A percentile compares a stretch with the other conserved stretches of the same genome.
These are phyloP conservation scores for Cantharellus anzutake DNA, from an alignment of 768 basidiomycete genomes.

Conservation along the genomic window DNA sequence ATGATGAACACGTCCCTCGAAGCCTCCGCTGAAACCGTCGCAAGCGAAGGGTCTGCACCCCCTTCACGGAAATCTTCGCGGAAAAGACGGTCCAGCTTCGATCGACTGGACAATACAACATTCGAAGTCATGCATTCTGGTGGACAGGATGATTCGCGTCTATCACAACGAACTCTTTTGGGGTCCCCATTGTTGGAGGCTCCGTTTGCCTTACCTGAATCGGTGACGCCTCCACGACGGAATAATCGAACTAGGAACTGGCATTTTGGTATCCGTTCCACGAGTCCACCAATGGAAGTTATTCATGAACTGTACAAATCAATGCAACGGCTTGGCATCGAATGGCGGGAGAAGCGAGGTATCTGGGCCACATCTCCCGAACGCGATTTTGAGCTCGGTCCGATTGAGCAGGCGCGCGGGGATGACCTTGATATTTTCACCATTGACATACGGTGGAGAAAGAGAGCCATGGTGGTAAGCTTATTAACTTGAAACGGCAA, in stretches of 20 bases:
- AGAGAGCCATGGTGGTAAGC: constrained; percentile 81
- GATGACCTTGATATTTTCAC: constrained; percentile 49
- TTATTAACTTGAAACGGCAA: background rate
- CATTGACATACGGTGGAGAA: constrained; percentile 80
- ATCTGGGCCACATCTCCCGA: constrained; percentile 1
- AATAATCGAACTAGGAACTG: constrained; percentile 30
- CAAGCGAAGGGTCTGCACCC: too few species aligned
- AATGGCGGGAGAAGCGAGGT: constrained; percentile 86
- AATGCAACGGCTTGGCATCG: constrained; percentile 77
- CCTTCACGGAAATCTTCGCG: too few species aligned
- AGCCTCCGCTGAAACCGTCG: too few species aligned
- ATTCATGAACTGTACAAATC: constrained; percentile 98
- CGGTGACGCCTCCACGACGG: too few species aligned
- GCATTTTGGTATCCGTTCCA: constrained; percentile 95
- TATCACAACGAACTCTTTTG: too few species aligned
- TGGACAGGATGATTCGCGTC: too few species aligned
- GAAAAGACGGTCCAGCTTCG: too few species aligned
- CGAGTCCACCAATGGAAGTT: constrained; percentile 94
- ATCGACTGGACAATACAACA: too few species aligned
- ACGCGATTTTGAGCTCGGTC: constrained; percentile 16
- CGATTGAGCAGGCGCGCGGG: constrained; percentile 19
- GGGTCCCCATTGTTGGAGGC: too few species aligned
- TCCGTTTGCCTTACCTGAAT: too few species aligned
- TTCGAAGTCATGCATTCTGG: too few species aligned
- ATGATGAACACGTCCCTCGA: too few species aligned